These are phyloP conservation scores for Stenocarpella maydis DNA, from an alignment of 2,329 filamentous ascomycete species.

Conservation along the genomic window DNA sequence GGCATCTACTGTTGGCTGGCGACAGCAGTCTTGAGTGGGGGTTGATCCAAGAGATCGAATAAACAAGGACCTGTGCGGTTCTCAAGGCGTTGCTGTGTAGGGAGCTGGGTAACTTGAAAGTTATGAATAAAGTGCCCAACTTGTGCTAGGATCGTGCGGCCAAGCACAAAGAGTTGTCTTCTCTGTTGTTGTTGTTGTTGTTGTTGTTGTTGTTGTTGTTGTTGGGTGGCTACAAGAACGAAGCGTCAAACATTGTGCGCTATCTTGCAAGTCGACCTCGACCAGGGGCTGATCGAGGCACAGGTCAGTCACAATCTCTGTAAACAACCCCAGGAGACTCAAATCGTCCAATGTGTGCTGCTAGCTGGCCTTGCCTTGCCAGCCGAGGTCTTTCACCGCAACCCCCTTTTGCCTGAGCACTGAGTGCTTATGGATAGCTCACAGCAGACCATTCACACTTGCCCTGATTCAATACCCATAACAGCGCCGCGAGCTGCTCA, in stretches of 20 bases:
- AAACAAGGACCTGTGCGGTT: neutral
- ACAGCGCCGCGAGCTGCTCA: neutral
- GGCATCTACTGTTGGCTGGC: neutral
- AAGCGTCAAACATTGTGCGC: neutral
- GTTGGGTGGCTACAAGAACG: neutral
- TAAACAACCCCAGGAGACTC: neutral
- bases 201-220: too few species aligned
- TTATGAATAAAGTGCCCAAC: neutral
- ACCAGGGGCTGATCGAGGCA: neutral
- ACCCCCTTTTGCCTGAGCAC: neutral
- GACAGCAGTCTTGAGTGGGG: neutral
- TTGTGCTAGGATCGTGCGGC: too few species aligned
- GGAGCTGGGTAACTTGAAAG: neutral
- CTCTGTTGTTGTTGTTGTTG: neutral
- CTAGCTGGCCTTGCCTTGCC: neutral
- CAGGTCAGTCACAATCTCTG: neutral
- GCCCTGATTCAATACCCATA: neutral
- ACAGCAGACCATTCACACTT: neutral
- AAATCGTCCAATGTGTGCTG: neutral
- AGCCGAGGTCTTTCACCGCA: neutral
- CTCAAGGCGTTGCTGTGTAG: neutral
- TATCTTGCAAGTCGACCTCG: neutral
- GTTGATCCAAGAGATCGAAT: neutral
- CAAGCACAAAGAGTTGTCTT: neutral
- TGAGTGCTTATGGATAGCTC: neutral